A percentile compares a stretch with the other conserved stretches of the same genome.
phyloP scores from a whole-genome alignment of 2,329 filamentous ascomycete genomes.

The Stachybotrys echinatus region DNA sequence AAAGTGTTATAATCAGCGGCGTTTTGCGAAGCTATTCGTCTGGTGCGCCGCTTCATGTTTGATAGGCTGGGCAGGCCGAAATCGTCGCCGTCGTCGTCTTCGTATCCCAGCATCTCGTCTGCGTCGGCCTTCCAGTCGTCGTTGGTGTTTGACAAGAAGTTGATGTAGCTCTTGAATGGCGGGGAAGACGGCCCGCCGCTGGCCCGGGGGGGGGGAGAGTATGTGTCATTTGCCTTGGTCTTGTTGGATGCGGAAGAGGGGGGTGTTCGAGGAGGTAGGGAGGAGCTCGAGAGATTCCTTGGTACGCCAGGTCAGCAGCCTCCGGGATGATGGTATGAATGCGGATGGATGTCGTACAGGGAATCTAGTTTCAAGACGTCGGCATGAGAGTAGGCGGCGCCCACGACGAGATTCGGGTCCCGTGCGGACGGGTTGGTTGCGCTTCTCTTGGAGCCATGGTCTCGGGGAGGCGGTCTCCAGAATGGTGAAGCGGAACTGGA shows the following conservation, averaged over 20 bases:
- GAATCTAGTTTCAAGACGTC: conserved; percentile 87
- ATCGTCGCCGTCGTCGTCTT: conserved; percentile 87
- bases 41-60: conserved; percentile 75
- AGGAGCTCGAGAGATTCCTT: conserved; percentile 55
- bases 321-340: neutral
- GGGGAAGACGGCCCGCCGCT: conserved; percentile 53
- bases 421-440: conserved; percentile 33
- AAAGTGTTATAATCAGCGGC: conserved; percentile 21
- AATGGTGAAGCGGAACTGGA: conserved; percentile 80
- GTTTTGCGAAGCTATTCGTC: conserved; percentile 42
- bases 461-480: conserved; percentile 63
- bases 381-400: conserved; percentile 92
- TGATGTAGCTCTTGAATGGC: conserved; percentile 70
- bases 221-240: conserved; percentile 42
- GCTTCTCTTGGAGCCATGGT: conserved; percentile 44
- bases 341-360: conserved; percentile 47
- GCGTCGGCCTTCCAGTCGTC: conserved; percentile 77
- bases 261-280: conserved; percentile 70
- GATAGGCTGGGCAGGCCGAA: conserved; percentile 91
- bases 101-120: conserved; percentile 73
- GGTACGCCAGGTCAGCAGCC: conserved; percentile 5
- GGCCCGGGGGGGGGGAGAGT: conserved; percentile 49
- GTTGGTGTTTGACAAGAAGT: conserved; percentile 74
- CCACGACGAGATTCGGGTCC: conserved; percentile 73
- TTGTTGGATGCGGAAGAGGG: conserved; percentile 54